Conservation (phyloP, 345 rosid species). For the Citrus reticulata region DNA sequence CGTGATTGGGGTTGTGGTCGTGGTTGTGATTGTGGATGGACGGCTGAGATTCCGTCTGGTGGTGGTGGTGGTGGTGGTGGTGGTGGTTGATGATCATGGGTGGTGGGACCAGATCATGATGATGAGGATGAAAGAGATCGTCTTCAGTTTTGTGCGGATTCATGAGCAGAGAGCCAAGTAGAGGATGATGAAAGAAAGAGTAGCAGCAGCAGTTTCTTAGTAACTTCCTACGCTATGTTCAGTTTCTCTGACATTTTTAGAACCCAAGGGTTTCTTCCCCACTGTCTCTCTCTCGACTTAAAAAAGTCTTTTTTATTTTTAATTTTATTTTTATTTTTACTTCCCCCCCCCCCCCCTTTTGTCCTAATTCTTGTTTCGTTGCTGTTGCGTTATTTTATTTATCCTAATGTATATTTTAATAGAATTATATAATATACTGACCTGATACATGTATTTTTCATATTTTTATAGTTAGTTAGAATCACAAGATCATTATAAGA, state of each 20-base stretch:
- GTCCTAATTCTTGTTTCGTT: not conserved
- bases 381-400: not conserved
- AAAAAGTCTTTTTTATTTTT: not conserved
- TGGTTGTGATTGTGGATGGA: constrained; percentile 40
- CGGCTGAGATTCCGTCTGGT: constrained; percentile 41
- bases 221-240: constrained; percentile 15
- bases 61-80: not conserved
- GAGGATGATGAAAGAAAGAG: not conserved
- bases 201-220: constrained; percentile 9
- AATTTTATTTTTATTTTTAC: not conserved
- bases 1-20: constrained; percentile 33
- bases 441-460: not conserved
- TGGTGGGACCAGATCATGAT: constrained; percentile 46
- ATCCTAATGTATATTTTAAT: not conserved
- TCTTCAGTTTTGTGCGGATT: constrained; percentile 66
- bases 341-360: not conserved
- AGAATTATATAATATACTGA: not conserved
- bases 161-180: constrained; percentile 27
- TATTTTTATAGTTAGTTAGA: not conserved
- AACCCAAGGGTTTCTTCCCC: not conserved
- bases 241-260: constrained; percentile 13
- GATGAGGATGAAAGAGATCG: constrained; percentile 44
- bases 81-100: constrained; percentile 28
- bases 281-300: not conserved
- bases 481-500: not conserved